phyloP scores from a whole-genome alignment of 1,284 basidiomycete species.

The Trichosporon coremiiforme region DNA sequence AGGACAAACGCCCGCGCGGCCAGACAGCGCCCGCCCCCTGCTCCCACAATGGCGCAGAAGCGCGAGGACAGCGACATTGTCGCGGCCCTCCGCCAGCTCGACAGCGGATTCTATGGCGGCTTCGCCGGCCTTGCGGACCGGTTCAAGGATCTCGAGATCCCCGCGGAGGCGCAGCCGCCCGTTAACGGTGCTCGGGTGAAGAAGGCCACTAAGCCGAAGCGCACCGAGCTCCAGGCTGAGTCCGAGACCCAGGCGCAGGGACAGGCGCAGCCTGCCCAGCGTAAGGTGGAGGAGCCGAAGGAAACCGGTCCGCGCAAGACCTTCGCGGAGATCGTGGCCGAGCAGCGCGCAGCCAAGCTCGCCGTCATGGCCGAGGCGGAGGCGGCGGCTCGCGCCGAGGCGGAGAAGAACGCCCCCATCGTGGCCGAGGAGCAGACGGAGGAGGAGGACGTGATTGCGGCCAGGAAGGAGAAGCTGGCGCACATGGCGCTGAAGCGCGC shows the following conservation, averaged over 20 bases:
- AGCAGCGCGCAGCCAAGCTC: neutral
- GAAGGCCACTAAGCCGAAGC: slow-evolving; percentile 27
- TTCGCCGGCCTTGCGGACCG: slow-evolving; percentile 42
- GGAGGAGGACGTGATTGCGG: neutral
- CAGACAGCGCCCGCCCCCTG: neutral
- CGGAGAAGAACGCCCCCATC: neutral
- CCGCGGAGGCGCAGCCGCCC: neutral
- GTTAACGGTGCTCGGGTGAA: neutral
- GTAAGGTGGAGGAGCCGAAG: slow-evolving; percentile 24
- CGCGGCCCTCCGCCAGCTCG: slow-evolving; percentile 34
- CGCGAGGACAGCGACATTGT: slow-evolving; percentile 38
- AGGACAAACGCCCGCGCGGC: neutral
- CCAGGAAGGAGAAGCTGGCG: slow-evolving; percentile 19
- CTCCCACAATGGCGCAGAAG: slow-evolving; percentile 15
- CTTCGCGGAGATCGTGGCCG: slow-evolving; percentile 12
- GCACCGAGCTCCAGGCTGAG: no score
- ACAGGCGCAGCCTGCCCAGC: no score
- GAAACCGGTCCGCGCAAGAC: neutral
- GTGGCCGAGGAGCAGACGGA: slow-evolving; percentile 4
- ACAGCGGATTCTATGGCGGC: slow-evolving; percentile 42
- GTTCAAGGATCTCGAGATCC: slow-evolving; percentile 21
- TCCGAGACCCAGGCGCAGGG: no score
- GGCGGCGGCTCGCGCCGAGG: neutral
- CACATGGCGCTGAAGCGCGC: slow-evolving; percentile 22
- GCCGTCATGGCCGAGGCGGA: neutral